Base-by-base conservation (phyloP, 73 alveolate genomes). In the Stentor coeruleus region DNA sequence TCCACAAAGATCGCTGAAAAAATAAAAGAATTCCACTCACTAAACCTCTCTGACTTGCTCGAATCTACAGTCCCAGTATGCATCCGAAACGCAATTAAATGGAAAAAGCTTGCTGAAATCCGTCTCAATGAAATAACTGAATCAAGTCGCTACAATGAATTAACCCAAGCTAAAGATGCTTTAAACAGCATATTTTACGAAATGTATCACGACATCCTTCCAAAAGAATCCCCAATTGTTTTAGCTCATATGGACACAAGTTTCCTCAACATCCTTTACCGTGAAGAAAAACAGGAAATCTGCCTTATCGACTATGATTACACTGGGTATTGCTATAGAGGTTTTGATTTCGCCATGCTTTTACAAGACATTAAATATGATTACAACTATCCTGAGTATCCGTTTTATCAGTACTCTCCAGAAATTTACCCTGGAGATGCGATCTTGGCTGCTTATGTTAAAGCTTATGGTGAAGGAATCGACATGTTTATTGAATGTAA, bases 171-270 rank as follows among this genome's bases (percentile, higher is more conserved):
- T 20, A 15, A 37, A 1, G 37, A 20, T 14, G n/a, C 42, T 1
- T 66, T 66, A 31, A 31, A 33, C 33, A 40, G 33, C n/a, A 66
- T 14, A 33, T 66, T 28, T 33, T 2, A 28, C 20, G 39, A 26
- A 11, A 66, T 66, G 79, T 66, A 26, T 66, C n/a, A 31, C 11
- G 37, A 66, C 33, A 33, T 66, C n/a, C 79, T 20, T 37, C 79
- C 79, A 0, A 0, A 1, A 0, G 79, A 31, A 33, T 26, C 42
- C 1, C 79, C 79, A 28, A 31, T 20, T 20, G 79, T 66, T 20
- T 33, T 66, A 28, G 79, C 79, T 20, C 79, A 66, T 66, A 66
- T 66, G 79, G 79, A 66, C 39, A 66, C 79, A 2, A 66, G 79
- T 2, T 20, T 31, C 33, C 33, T 66, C 2, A 66, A 66, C 33